Base-by-base conservation (phyloP, 805 yeast species). In the Lipomyces lipofer region DNA sequence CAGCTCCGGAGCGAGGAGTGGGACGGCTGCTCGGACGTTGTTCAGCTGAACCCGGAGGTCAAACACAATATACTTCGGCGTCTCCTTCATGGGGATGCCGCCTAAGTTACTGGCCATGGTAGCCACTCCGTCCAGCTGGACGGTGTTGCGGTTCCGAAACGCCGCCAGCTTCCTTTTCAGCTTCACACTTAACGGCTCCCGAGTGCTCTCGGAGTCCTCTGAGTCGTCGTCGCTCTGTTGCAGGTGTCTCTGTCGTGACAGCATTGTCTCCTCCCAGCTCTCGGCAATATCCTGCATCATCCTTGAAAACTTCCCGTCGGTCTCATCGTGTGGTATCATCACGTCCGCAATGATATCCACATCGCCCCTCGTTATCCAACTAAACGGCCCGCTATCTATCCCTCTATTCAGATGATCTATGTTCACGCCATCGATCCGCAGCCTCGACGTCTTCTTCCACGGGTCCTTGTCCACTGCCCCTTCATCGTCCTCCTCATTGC, bases 301-400 rank as follows among this genome's bases (percentile, higher is more conserved):
- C 52, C 69, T 69, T 38, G 67, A 56, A 35, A 68, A 53, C n/a
- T 76, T 76, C 45, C 78, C 69, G 39, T 78, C 81, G 30, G 80
- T 79, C 39, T 77, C 75, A 49, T 81, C 83, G 44, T 81, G 80
- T 0, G 96, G 95, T 1, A 90, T 83, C 78, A 84, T 81, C 15
- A 92, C 82, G 66, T 94, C 97, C 6, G 97, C 97, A 59, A 88
- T 73, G 84, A 94, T 85, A 69, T 94, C 97, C 21, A 92, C 98
- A 48, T 83, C 83, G 12, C 99, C 99, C 58, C 81, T 78, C 4
- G 88, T 83, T 52, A 94, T 92, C 99, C 99, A 94, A 5, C 98
- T 97, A 70, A 94, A 89, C 10, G 98, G 96, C 0, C 99, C 99
- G 4, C 64, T 63, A 51, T 84, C 83, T 53, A 88, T 78, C 0